Conservation (phyloP, 164 flowering plant species). For the Liquidambar formosana region DNA sequence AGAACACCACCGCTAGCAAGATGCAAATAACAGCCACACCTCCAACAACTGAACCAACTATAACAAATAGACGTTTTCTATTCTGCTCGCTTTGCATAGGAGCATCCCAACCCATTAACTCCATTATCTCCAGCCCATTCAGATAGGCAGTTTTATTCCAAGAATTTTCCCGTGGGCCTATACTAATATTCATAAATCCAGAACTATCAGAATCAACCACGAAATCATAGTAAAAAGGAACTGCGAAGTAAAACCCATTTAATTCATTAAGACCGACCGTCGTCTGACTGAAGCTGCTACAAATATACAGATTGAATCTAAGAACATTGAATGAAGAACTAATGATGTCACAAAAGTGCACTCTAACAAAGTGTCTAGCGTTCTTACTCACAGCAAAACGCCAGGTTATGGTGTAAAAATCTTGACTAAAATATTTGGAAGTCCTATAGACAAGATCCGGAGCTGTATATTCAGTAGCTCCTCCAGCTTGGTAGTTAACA, state of each 20-base stretch:
- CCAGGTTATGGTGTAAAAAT: constrained; percentile 42
- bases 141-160: constrained; percentile 18
- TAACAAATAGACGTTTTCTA: constrained; percentile 8
- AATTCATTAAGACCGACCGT: constrained; percentile 8
- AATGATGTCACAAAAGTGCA: no score
- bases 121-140: constrained; percentile 60
- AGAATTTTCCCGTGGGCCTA: constrained; percentile 23
- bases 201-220: constrained; percentile 41
- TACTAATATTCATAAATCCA: constrained; percentile 31
- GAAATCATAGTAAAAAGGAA: constrained; percentile 36
- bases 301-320: constrained; percentile 27
- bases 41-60: constrained; percentile 25
- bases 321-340: constrained; percentile 30
- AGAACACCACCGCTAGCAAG: constrained; percentile 4
- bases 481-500: constrained; percentile 5
- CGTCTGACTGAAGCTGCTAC: constrained; percentile 1
- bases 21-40: constrained; percentile 11
- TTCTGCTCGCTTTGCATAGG: background rate
- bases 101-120: constrained; percentile 16
- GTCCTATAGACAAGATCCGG: constrained; percentile 43
- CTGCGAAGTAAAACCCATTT: background rate
- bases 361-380: constrained; percentile 29
- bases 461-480: constrained; percentile 27
- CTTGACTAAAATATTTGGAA: constrained; percentile 34
- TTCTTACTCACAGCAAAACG: constrained; percentile 27